Base-by-base conservation (phyloP, 83 land plant species). In the Diphasiastrum complanatum region DNA sequence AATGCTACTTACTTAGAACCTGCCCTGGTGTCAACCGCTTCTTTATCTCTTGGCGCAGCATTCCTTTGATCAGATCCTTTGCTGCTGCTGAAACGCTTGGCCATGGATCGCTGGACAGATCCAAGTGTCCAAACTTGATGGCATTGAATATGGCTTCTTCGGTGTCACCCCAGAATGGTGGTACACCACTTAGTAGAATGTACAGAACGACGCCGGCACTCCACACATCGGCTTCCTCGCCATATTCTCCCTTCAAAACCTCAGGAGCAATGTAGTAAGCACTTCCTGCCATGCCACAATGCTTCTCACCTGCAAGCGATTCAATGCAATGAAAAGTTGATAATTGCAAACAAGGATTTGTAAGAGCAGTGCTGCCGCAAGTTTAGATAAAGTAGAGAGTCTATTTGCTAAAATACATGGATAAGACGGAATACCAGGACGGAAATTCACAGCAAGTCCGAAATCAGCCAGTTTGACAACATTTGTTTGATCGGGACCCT, bases 211-310 rank as follows among this genome's bases (percentile, higher is more conserved):
- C 86, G 22, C 90, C 90, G 24, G 79, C 81, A 48, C 86, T 82
- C 90, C 86, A 85, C 22, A 85, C 75, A 54, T 85, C 90, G 18
- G 79, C 79, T 63, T 82, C 83, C 67, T 79, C 81, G 23, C 53
- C 64, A 57, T 85, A 85, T 5, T 74, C 80, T 20, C 85, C 83
- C 34, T 27, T 28, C 33, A 85, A 23, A 32, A 85, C 80, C 67
- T 81, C 89, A 26, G 83, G 83, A 48, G 85, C 85, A 28, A 85
- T 82, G 59, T 84, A 84, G 62, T 78, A 78, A 22, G 85, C 85
- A 55, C 82, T 81, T 28, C 89, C 89, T 14, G 81, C 82, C 5
- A 84, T 12, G 1, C 82, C 85, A 0, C 31, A 26, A 71, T 75
- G 61, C 19, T 14, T 24, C 45, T 72, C 24, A 12, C 69, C 76